These are phyloP conservation scores for Fusarium gaditjirri DNA, from an alignment of 2,329 filamentous ascomycete species.

Conservation along the genomic window DNA sequence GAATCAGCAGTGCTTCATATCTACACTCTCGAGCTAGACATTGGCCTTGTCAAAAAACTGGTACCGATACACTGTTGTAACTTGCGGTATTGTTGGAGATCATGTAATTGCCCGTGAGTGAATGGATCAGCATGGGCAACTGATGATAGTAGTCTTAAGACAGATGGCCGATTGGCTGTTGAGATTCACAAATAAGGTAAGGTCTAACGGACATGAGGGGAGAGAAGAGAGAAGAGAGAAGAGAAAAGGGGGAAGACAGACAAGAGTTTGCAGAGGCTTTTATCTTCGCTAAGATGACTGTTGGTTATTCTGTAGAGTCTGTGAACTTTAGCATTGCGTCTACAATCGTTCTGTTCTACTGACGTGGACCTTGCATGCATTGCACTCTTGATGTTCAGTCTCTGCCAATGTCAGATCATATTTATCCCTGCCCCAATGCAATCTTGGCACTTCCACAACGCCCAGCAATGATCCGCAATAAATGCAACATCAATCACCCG, in stretches of 20 bases:
- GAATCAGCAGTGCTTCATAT: too few relatives aligned
- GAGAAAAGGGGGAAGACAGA: neutral
- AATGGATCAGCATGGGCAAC: neutral
- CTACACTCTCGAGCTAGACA: too few relatives aligned
- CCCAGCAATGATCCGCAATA: neutral
- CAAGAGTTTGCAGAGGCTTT: accelerated
- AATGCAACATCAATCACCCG: neutral
- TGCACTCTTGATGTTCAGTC: too few relatives aligned
- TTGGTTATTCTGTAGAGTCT: neutral
- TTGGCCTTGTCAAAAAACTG: too few relatives aligned
- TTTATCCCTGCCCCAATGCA: neutral
- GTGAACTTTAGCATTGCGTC: too few relatives aligned
- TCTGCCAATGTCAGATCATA: neutral
- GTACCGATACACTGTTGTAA: too few relatives aligned
- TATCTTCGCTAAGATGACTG: accelerated
- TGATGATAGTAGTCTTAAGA: neutral
- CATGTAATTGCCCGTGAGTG: neutral
- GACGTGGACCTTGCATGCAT: too few relatives aligned
- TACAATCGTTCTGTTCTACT: too few relatives aligned
- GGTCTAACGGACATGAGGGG: neutral
- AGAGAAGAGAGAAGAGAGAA: neutral
- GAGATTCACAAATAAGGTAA: neutral
- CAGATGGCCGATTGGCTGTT: accelerated
- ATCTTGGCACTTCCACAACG: neutral
- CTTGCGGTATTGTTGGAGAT: neutral